Percentiles rank a stretch among this genome's conserved stretches.
These are phyloP conservation scores for Elaphomyces granulatus DNA, from an alignment of 495 filamentous ascomycete species.

Conservation along the genomic window DNA sequence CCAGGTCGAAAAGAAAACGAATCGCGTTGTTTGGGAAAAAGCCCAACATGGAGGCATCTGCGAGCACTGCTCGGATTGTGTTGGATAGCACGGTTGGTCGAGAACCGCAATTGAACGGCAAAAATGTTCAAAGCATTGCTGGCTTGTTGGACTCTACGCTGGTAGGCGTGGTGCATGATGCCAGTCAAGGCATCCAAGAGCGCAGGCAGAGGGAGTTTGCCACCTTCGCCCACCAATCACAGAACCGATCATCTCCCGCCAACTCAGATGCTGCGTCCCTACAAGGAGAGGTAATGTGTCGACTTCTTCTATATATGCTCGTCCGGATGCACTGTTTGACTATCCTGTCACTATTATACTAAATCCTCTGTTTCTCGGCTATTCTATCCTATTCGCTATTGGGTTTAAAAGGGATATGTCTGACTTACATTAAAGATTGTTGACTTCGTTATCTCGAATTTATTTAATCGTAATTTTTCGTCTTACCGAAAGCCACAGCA, in stretches of 20 bases:
- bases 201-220: conserved; percentile 41
- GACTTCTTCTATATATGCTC: conserved; percentile 11
- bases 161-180: conserved; percentile 37
- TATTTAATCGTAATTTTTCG: conserved; percentile 47
- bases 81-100: conserved; percentile 10
- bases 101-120: conserved; percentile 22
- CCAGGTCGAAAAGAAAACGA: conserved; percentile 37
- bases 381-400: too few relatives aligned
- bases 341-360: too few relatives aligned
- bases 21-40: conserved; percentile 23
- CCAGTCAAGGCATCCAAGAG: conserved; percentile 20
- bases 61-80: background rate
- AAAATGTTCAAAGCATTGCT: conserved; percentile 25
- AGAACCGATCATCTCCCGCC: conserved; percentile 21
- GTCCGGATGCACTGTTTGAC: too few relatives aligned
- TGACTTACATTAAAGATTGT: conserved; percentile 47
- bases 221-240: conserved; percentile 53
- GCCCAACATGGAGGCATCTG: background rate
- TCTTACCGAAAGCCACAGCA: conserved; percentile 45
- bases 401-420: conserved; percentile 1
- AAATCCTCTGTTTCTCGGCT: too few relatives aligned
- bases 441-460: conserved; percentile 62
- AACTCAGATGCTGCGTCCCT: conserved; percentile 26
- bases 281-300: conserved; percentile 44
- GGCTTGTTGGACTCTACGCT: conserved; percentile 52